Evolutionary conservation across 495 filamentous ascomycete species (phyloP).

Genomic region (Daldinia vernicosa): DNA sequence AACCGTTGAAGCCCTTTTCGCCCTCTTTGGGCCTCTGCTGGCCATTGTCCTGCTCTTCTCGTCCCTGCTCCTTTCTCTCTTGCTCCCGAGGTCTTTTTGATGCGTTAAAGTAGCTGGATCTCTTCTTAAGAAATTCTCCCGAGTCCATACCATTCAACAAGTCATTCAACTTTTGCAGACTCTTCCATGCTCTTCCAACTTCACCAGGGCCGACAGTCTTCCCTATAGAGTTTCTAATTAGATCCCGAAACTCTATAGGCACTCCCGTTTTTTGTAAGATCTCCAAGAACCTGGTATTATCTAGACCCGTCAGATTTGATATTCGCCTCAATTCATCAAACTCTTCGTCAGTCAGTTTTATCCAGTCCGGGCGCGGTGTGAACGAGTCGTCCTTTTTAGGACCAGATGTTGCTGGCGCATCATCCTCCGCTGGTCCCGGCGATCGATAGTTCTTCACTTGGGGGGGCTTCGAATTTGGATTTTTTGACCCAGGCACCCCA

Average conservation of each 20-base stretch:
- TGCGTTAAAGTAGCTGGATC: not conserved
- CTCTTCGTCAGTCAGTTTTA: conserved; percentile 48
- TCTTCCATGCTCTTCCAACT: conserved; percentile 49
- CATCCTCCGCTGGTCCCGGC: conserved; percentile 37
- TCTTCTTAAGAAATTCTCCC: not conserved
- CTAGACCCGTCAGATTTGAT: not conserved
- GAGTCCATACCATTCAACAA: conserved; percentile 18
- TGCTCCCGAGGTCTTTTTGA: conserved; percentile 17
- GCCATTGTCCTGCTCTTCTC: conserved; percentile 30
- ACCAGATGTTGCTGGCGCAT: conserved; percentile 8
- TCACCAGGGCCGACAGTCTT: conserved; percentile 70
- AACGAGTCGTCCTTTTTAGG: not conserved
- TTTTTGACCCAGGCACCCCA: conserved; percentile 14
- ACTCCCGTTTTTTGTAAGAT: conserved; percentile 38
- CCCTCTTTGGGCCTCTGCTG: conserved; percentile 37
- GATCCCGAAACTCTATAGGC: conserved; percentile 43
- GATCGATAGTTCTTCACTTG: conserved; percentile 38
- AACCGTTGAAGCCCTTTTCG: conserved; percentile 29
- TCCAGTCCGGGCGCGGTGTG: conserved; percentile 49
- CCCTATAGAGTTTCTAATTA: conserved; percentile 63
- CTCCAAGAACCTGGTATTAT: conserved; percentile 13
- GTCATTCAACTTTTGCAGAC: conserved; percentile 30
- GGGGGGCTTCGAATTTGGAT: conserved; percentile 24
- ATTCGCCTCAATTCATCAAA: conserved; percentile 16
- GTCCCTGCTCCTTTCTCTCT: conserved; percentile 42